A percentile compares a stretch with the other conserved stretches of the same genome.
Conservation (phyloP, 2,329 filamentous ascomycete species). For the Metarhizium album region DNA sequence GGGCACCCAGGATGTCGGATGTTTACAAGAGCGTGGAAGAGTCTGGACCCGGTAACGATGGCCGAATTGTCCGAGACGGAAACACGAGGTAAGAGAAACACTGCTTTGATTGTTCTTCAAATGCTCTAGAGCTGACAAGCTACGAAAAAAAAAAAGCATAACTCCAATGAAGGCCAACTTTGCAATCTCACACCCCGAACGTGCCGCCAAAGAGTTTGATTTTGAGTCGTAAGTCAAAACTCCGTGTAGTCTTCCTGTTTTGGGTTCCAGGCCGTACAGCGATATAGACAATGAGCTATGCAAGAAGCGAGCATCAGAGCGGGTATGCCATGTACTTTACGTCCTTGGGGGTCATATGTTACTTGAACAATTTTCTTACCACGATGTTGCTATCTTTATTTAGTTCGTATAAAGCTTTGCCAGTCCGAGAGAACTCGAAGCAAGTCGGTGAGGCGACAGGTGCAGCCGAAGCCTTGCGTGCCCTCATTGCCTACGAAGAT, state of each 20-base stretch:
- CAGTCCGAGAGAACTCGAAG: slow-evolving; percentile 11
- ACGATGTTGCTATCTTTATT: slow-evolving; percentile 9
- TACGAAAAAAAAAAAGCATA: slow-evolving; percentile 49
- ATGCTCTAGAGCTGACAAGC: not conserved
- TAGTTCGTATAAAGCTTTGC: slow-evolving; percentile 15
- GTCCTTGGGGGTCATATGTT: slow-evolving; percentile 18
- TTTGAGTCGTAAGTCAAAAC: slow-evolving; percentile 45
- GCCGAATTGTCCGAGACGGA: slow-evolving; percentile 82
- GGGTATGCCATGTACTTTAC: slow-evolving; percentile 18
- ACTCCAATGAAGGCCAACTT: slow-evolving; percentile 91
- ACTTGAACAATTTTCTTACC: slow-evolving; percentile 22
- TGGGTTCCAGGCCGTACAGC: slow-evolving; percentile 8
- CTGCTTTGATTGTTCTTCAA: not conserved
- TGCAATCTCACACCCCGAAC: slow-evolving; percentile 44
- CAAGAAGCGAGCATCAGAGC: slow-evolving; percentile 5
- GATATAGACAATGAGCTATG: slow-evolving; percentile 7
- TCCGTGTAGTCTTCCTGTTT: slow-evolving; percentile 1
- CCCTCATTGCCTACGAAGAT: slow-evolving; percentile 76
- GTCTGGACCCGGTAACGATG: slow-evolving; percentile 73
- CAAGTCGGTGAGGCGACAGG: not conserved
- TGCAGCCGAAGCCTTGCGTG: slow-evolving; percentile 33
- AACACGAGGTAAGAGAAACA: slow-evolving; percentile 62
- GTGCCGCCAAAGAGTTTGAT: slow-evolving; percentile 59
- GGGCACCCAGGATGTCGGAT: slow-evolving; percentile 79
- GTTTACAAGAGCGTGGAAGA: slow-evolving; percentile 81